Percentiles rank a stretch among this genome's conserved stretches.
Conservation (phyloP, 331 rosid genomes). For the Acacia concinna region DNA sequence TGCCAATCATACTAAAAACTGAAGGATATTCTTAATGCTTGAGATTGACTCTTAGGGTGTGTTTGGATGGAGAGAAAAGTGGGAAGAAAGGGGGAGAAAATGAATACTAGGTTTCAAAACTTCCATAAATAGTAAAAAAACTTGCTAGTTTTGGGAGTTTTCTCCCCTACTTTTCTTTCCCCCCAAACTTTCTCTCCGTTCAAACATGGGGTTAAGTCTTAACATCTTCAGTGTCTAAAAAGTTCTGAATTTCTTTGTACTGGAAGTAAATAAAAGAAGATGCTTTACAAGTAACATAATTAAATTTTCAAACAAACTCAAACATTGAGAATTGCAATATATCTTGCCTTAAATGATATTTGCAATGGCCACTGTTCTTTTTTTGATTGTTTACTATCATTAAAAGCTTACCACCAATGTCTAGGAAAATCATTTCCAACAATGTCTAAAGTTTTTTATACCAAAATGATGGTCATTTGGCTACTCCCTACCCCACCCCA, state of each 20-base stretch:
- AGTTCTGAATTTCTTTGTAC: constrained; percentile 2
- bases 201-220: no score
- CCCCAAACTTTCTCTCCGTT: no score
- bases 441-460: background rate
- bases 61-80: no score
- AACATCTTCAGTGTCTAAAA: background rate
- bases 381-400: background rate
- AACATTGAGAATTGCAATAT: background rate
- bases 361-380: background rate
- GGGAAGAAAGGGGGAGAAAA: no score
- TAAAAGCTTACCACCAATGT: constrained; percentile 18
- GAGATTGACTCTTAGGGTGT: background rate
- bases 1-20: constrained; percentile 1
- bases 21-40: background rate
- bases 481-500: background rate
- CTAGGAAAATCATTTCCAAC: constrained; percentile 1
- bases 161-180: no score
- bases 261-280: background rate
- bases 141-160: no score
- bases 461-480: background rate
- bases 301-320: background rate
- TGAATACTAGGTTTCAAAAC: no score
- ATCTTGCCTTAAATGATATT: background rate
- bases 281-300: background rate
- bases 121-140: no score